A percentile compares a stretch with the other conserved stretches of the same genome.
Evolutionary conservation across 2,329 filamentous ascomycete genomes (phyloP).

Genomic region (Apiospora sp.): DNA sequence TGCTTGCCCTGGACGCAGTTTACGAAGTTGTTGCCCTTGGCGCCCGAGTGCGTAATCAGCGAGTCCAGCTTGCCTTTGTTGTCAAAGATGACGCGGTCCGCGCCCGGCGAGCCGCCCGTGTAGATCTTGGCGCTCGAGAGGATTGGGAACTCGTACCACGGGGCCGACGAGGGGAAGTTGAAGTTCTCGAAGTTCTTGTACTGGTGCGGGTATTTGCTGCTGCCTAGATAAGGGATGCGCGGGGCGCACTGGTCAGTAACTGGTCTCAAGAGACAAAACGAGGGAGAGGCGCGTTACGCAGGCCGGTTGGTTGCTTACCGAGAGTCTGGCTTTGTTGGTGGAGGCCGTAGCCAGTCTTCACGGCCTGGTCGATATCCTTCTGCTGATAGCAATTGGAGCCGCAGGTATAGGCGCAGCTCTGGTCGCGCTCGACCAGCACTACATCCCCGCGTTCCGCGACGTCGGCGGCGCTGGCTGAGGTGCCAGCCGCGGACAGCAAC

Average conservation of each 20-base stretch:
- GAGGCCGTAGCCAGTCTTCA: constrained; percentile 45
- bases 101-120: constrained; percentile 62
- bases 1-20: constrained; percentile 49
- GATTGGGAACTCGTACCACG: constrained; percentile 56
- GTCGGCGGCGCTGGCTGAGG: constrained; percentile 35
- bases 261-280: neutral
- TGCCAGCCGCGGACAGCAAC: constrained; percentile 33
- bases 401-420: constrained; percentile 46
- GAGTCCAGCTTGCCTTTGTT: constrained; percentile 60
- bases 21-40: constrained; percentile 69
- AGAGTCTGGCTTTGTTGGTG: constrained; percentile 37
- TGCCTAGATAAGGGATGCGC: constrained; percentile 29
- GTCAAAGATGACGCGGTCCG: constrained; percentile 69
- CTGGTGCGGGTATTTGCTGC: constrained; percentile 51
- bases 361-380: constrained; percentile 43
- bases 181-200: constrained; percentile 55
- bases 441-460: constrained; percentile 28
- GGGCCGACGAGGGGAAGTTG: constrained; percentile 46
- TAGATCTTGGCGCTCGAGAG: constrained; percentile 45
- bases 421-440: constrained; percentile 27
- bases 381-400: constrained; percentile 48
- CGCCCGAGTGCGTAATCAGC: constrained; percentile 71
- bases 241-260: neutral
- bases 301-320: constrained; percentile 31
- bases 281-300: neutral